A percentile compares a stretch with the other conserved stretches of the same genome.
These are phyloP conservation scores for Exophiala dermatitidis DNA, from an alignment of 2,329 filamentous ascomycete genomes.

Conservation along the genomic window DNA sequence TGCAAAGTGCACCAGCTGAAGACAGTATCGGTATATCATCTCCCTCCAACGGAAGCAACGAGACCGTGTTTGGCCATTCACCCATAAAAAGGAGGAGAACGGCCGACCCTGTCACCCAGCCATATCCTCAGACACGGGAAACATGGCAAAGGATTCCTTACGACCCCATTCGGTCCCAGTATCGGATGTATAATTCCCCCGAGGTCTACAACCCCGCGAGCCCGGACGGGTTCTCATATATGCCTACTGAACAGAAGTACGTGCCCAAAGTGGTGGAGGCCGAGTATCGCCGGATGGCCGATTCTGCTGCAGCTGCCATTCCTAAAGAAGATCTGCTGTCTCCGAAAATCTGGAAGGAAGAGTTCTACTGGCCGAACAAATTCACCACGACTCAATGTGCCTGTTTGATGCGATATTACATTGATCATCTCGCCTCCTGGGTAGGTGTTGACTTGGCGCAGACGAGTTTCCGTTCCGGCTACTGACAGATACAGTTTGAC, in stretches of 20 bases:
- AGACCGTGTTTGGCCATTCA: constrained; percentile 11
- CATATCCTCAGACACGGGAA: constrained; percentile 4
- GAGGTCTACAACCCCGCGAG: constrained; percentile 5
- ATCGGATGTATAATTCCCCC: constrained; percentile 17
- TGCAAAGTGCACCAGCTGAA: constrained; percentile 8
- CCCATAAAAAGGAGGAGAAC: constrained; percentile 18
- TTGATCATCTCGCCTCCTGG: constrained; percentile 26
- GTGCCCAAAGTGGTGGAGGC: constrained; percentile 24
- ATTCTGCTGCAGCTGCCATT: constrained; percentile 22
- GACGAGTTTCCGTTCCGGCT: not conserved
- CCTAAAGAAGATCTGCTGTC: constrained; percentile 22
- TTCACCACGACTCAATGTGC: constrained; percentile 26
- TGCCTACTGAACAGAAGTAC: constrained; percentile 18
- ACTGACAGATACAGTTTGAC: constrained; percentile 23
- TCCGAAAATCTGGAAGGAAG: constrained; percentile 23
- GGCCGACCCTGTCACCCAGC: constrained; percentile 4
- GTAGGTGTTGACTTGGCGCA: constrained; percentile 8
- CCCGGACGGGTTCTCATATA: constrained; percentile 11
- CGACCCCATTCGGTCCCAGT: constrained; percentile 20
- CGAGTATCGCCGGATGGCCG: constrained; percentile 24
- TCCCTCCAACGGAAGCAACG: constrained; percentile 3
- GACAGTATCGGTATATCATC: constrained; percentile 16
- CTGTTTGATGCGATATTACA: constrained; percentile 27
- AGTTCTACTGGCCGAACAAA: constrained; percentile 27
- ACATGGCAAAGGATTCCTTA: constrained; percentile 13